Evolutionary conservation across 2,329 filamentous ascomycete genomes (phyloP), one percentile per base, ranked within the genome.

Genomic region (Helicocarpus griseus): DNA sequence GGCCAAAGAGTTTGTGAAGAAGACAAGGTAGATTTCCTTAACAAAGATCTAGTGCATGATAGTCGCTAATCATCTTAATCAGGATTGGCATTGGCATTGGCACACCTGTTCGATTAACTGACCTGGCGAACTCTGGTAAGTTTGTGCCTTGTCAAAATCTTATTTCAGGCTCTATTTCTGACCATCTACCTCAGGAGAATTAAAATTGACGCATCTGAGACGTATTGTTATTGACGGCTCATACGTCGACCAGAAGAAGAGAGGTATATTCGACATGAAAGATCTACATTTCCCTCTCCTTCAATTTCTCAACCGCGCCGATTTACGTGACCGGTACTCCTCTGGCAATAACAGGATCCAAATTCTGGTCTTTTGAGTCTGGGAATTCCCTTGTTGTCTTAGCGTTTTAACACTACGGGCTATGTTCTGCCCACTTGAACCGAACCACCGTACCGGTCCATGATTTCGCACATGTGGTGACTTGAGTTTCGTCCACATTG

Each of bases 181-280:
- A 56, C 53, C 60, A 33, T 68, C 35, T 40, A 13, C 17, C 43
- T 24, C 55, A 80, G 85, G 85, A 33, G 82, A 85, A 2, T 70
- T 97, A 41, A 86, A 82, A 24, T 69, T 87, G 29, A 77, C 81
- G 31, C 79, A 85, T 53, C 68, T 97, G 50, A 81, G 89, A 70
- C 80, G 87, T 43, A 79, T 98, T 31, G 81, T 97, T 7, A 79
- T 97, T 29, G 93, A 98, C 69, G 89, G 87, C 13, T 95, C 89
- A 6, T 85, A 95, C 64, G 87, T 96, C 58, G 91, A 98, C 69
- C 82, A 87, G 69, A 98, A 98, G 77, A 95, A 95, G 75, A 79
- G 90, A 44, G 89, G 89, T 0, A 81, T 98, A 57, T 81, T 95
- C 67, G 93, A 97, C 64, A 96, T 97, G 88, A 89, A 87, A 68